Conservation (phyloP, 352 stramenopile genomes). For the Sclerospora graminicola region DNA sequence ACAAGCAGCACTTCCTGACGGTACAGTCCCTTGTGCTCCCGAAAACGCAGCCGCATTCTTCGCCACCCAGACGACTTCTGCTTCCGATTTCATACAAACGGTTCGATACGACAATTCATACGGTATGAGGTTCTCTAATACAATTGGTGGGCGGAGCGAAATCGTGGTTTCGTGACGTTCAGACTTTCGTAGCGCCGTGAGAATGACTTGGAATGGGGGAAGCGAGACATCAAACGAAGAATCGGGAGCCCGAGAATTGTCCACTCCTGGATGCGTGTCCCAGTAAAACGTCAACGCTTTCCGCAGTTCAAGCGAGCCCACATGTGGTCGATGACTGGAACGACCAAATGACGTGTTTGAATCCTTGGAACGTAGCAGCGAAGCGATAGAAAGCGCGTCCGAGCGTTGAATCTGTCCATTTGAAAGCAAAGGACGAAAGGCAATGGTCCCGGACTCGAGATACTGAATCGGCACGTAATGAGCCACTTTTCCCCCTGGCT, state of each 20-base stretch:
- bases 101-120: constrained; percentile 68
- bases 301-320: constrained; percentile 46
- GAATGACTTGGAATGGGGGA: constrained; percentile 64
- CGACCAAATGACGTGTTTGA: constrained; percentile 8
- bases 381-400: constrained; percentile 41
- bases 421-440: constrained; percentile 52
- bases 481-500: constrained; percentile 29
- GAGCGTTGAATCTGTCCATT: constrained; percentile 56
- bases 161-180: constrained; percentile 70
- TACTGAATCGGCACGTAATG: constrained; percentile 81
- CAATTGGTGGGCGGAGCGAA: constrained; percentile 51
- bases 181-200: constrained; percentile 61
- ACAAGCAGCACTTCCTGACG: constrained; percentile 42
- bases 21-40: constrained; percentile 37
- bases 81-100: constrained; percentile 66
- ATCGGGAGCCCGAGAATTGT: constrained; percentile 8
- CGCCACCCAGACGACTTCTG: constrained; percentile 48
- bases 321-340: constrained; percentile 28
- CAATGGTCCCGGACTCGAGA: constrained; percentile 53
- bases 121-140: constrained; percentile 66
- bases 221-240: constrained; percentile 34
- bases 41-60: constrained; percentile 62
- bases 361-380: constrained; percentile 38
- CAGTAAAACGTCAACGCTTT: constrained; percentile 73
- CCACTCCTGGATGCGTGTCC: constrained; percentile 34